These are phyloP conservation scores for Allantophomopsis lycopodina DNA, from an alignment of 2,329 filamentous ascomycete species.

Conservation along the genomic window DNA sequence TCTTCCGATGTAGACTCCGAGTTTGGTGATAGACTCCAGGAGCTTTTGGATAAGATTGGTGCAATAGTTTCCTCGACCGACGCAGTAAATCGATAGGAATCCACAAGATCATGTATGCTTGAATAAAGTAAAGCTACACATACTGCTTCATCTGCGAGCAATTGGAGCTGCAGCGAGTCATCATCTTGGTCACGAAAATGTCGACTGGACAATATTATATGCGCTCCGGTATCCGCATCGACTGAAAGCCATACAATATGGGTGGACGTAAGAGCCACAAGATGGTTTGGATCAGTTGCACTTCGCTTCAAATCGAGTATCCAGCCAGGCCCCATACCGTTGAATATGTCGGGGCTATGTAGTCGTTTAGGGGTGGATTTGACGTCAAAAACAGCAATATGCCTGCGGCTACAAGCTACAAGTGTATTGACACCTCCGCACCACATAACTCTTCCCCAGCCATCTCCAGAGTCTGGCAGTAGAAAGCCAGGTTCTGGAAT, in stretches of 20 bases:
- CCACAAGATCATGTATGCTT: conserved; percentile 9
- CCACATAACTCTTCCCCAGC: conserved; percentile 36
- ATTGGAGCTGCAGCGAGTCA: conserved; percentile 24
- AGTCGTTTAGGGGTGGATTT: conserved; percentile 9
- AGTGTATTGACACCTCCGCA: conserved; percentile 28
- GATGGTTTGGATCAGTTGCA: conserved; percentile 28
- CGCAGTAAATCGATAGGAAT: conserved; percentile 13
- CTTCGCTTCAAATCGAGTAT: conserved; percentile 43
- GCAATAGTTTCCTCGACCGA: not conserved
- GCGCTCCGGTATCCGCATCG: conserved; percentile 5
- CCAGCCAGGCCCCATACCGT: conserved; percentile 20
- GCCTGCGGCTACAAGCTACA: conserved; percentile 26
- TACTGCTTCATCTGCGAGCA: conserved; percentile 7
- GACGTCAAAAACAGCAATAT: conserved; percentile 15
- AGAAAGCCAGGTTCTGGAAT: conserved; percentile 1
- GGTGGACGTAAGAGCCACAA: conserved; percentile 38
- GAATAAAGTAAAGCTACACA: conserved; percentile 11
- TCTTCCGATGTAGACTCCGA: too few species aligned
- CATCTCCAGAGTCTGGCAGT: conserved; percentile 13
- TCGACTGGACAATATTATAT: conserved; percentile 26
- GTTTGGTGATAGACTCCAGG: too few species aligned
- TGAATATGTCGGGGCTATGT: conserved; percentile 7
- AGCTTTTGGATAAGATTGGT: not conserved
- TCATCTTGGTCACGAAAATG: conserved; percentile 27
- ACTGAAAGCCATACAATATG: conserved; percentile 18